Evolutionary conservation across 805 yeast species (phyloP).

Genomic region (Saccharomycodes ludwigii): DNA sequence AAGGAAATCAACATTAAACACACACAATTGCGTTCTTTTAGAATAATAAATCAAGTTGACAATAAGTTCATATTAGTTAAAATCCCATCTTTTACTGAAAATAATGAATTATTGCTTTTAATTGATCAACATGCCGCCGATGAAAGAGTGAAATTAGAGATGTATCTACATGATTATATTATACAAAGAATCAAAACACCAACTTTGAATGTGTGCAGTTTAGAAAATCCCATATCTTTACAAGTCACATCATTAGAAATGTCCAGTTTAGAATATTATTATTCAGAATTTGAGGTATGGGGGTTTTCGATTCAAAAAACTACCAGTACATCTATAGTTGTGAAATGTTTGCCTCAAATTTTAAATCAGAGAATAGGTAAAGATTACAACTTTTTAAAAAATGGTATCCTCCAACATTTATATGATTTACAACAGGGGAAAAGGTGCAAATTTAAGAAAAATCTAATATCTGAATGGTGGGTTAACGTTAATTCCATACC

Average conservation of each 20-base stretch:
- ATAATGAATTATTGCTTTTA: constrained; percentile 23
- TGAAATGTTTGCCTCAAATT: constrained; percentile 36
- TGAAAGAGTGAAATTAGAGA: constrained; percentile 58
- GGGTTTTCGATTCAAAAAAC: constrained; percentile 26
- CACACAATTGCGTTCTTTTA: constrained; percentile 21
- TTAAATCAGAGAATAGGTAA: constrained; percentile 23
- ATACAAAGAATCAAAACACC: not conserved
- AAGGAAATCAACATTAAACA: constrained; percentile 12
- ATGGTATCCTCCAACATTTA: constrained; percentile 31
- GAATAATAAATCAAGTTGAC: constrained; percentile 53
- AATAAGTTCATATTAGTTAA: constrained; percentile 47
- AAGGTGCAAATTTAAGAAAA: constrained; percentile 9
- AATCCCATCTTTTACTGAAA: constrained; percentile 1
- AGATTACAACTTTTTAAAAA: constrained; percentile 22
- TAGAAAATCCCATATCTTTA: constrained; percentile 4
- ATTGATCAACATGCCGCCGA: constrained; percentile 83
- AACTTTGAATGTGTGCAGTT: not conserved
- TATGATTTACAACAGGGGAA: constrained; percentile 27
- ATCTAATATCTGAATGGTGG: constrained; percentile 25
- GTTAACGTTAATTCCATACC: constrained; percentile 34
- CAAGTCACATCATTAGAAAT: constrained; percentile 21
- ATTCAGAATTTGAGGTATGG: constrained; percentile 28
- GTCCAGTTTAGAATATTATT: constrained; percentile 20
- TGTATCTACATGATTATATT: constrained; percentile 28
- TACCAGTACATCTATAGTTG: constrained; percentile 6